Base-by-base conservation (phyloP, 768 basidiomycete species). In the Tremella fuciformis region DNA sequence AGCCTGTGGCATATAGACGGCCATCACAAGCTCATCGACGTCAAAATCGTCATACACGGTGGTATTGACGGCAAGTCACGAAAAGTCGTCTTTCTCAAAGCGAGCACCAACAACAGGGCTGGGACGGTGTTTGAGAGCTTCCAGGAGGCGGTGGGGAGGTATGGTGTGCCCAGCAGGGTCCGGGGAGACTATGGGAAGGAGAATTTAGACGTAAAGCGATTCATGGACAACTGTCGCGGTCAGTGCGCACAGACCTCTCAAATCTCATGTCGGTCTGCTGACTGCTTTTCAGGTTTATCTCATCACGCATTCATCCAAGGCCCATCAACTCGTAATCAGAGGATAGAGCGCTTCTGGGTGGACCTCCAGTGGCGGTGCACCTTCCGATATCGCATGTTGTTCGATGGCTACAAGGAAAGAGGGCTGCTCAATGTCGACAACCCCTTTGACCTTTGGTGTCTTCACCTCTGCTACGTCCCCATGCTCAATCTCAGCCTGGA, bases 31-130 rank as follows among this genome's bases (percentile, higher is more conserved):
- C n/a, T n/a, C n/a, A n/a, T n/a, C n/a, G n/a, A n/a, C n/a, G n/a
- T n/a, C n/a, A n/a, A n/a, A n/a, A n/a, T n/a, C n/a, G n/a, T n/a
- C n/a, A n/a, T 77, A 1, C 80, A 81, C 64, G 76, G 75, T 1
- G 80, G 80, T 53, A 77, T 82, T 13, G 80, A 82, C 52, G 80
- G 81, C 1, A 75, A 77, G 48, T 78, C 78, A 7, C 66, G 79
- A 3, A 67, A 78, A 19, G 63, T 81, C 1, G 69, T 70, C 15
- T 80, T 68, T 0, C 63, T 82, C 7, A 54, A 53, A 8, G 79
- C 78, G 0, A 78, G 70, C 51, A 60, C 75, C 52, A 81, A 82
- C 60, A 83, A 82, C 51, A 50, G 63, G 2, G 78, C 70, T 0
- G 42, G 65, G 0, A 81, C 80, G 3, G 81, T 82, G 2, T 58